Conservation (phyloP, 2,329 filamentous ascomycete species). For the Calycina herbarum region DNA sequence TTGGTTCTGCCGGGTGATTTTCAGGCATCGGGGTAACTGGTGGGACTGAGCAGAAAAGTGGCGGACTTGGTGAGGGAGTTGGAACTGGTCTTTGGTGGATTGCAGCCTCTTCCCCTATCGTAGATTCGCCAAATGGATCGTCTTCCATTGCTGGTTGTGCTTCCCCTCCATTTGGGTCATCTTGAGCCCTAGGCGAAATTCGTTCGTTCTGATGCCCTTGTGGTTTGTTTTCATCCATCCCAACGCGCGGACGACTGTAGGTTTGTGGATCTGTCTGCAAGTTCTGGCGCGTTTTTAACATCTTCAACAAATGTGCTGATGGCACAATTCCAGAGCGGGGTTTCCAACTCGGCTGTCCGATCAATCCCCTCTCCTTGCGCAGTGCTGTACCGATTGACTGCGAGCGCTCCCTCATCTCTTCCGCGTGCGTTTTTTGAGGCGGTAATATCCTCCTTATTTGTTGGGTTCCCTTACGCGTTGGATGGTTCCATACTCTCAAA, state of each 20-base stretch:
- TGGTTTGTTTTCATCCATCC: not conserved
- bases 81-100: not conserved
- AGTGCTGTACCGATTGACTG: not conserved
- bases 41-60: not conserved
- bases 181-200: too few relatives aligned
- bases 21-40: not conserved
- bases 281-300: not conserved
- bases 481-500: not conserved
- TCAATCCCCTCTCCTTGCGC: not conserved
- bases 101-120: not conserved
- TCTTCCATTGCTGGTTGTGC: not conserved
- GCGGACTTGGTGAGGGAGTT: not conserved
- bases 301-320: not conserved
- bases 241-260: not conserved
- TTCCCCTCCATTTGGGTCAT: too few relatives aligned
- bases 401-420: not conserved
- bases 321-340: not conserved
- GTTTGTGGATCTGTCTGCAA: not conserved
- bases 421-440: not conserved
- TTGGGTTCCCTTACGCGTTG: not conserved
- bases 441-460: not conserved
- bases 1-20: not conserved
- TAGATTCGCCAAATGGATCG: not conserved
- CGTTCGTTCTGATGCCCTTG: not conserved
- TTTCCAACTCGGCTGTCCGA: not conserved